Percentiles rank a stretch among this genome's conserved stretches.
phyloP scores from a whole-genome alignment of 73 alveolate genomes.

The Tetrahymena borealis region DNA sequence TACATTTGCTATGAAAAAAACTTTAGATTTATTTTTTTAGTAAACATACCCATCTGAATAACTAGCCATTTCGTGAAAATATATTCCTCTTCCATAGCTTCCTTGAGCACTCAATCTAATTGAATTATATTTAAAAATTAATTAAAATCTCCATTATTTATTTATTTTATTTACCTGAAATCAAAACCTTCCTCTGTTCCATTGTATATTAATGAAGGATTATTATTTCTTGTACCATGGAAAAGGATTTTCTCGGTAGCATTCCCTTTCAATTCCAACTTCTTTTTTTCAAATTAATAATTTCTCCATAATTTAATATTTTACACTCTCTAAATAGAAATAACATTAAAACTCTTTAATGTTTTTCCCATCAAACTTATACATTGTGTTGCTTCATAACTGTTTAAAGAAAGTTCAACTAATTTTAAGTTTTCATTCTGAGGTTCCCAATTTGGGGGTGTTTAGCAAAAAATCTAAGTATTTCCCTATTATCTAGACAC shows the following conservation, averaged over 20 bases:
- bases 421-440: neutral
- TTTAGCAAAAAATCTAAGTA: neutral
- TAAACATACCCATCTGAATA: neutral
- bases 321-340: neutral
- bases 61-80: neutral
- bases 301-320: neutral
- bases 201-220: neutral
- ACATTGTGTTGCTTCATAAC: neutral
- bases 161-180: neutral
- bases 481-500: neutral
- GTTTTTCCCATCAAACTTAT: neutral
- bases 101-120: too few relatives aligned
- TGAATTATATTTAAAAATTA: too few relatives aligned
- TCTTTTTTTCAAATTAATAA: neutral
- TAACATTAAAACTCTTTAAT: too few relatives aligned
- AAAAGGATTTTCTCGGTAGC: neutral
- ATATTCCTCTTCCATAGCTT: neutral
- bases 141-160: neutral
- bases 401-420: neutral
- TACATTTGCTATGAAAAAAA: neutral
- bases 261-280: neutral
- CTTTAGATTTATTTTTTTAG: neutral
- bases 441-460: neutral
- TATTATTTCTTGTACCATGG: neutral
- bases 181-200: neutral